These are phyloP conservation scores for Lentinus brumalis DNA, from an alignment of 768 basidiomycete genomes.

Conservation along the genomic window DNA sequence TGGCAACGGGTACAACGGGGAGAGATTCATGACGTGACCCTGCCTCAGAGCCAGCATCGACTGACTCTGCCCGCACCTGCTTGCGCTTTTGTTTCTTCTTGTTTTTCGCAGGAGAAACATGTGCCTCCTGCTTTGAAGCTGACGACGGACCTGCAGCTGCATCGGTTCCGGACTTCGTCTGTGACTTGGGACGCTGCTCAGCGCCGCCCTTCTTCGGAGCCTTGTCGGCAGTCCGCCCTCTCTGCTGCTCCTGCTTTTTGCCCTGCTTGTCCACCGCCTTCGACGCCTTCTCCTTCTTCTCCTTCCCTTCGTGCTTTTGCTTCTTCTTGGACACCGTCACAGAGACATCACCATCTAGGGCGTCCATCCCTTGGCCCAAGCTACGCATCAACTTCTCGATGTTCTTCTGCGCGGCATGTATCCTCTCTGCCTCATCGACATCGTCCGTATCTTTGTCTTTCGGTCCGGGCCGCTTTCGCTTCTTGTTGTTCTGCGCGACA, in stretches of 20 bases:
- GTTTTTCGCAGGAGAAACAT: neutral
- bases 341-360: slow-evolving; percentile 3
- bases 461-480: slow-evolving; percentile 30
- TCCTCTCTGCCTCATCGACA: slow-evolving; percentile 24
- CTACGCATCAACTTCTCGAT: slow-evolving; percentile 38
- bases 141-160: neutral
- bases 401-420: slow-evolving; percentile 32
- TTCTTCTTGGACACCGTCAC: slow-evolving; percentile 16
- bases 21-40: neutral
- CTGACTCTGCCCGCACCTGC: slow-evolving; percentile 1
- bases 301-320: slow-evolving; percentile 18
- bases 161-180: neutral
- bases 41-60: neutral
- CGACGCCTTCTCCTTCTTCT: slow-evolving; percentile 12
- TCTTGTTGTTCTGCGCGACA: slow-evolving; percentile 21
- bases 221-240: slow-evolving; percentile 1
- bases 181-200: neutral
- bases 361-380: slow-evolving; percentile 23
- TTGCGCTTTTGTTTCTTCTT: slow-evolving; percentile 12
- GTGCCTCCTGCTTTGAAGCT: neutral
- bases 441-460: slow-evolving; percentile 9
- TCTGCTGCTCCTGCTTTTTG: slow-evolving; percentile 5
- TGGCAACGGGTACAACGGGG: neutral
- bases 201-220: slow-evolving; percentile 1
- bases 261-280: slow-evolving; percentile 1